Percentiles rank a stretch among this genome's conserved stretches.
phyloP scores from a whole-genome alignment of 257 asterid species.

The Salvia splendens region DNA sequence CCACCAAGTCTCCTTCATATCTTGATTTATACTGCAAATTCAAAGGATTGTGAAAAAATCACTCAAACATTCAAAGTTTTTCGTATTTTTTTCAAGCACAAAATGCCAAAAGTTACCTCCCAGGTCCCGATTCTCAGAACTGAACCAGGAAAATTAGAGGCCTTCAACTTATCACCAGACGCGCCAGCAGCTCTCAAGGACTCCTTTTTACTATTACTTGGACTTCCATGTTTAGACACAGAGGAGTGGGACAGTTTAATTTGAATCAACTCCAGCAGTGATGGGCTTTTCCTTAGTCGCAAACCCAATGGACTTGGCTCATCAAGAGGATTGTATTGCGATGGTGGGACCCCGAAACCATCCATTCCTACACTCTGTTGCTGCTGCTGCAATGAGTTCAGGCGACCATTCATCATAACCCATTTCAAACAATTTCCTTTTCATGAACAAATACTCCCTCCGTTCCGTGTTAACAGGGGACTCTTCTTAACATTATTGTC shows the following conservation, averaged over 20 bases:
- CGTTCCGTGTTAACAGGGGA: too few species aligned
- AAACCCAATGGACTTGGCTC: constrained; percentile 66
- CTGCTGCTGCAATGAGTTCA: constrained; percentile 24
- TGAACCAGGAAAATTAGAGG: constrained; percentile 84
- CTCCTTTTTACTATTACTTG: constrained; percentile 39
- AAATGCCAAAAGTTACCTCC: constrained; percentile 60
- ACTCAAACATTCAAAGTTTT: neutral
- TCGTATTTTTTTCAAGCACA: neutral
- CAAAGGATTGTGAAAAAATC: neutral
- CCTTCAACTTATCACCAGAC: constrained; percentile 76
- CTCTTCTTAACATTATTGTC: too few species aligned
- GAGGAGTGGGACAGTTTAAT: constrained; percentile 37
- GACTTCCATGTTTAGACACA: constrained; percentile 43
- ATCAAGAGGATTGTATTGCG: constrained; percentile 53
- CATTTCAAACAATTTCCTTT: neutral
- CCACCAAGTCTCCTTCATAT: constrained; percentile 90
- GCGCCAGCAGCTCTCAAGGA: constrained; percentile 35
- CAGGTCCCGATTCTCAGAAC: constrained; percentile 77
- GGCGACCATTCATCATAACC: constrained; percentile 7
- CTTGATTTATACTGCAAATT: constrained; percentile 76
- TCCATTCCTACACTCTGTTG: constrained; percentile 44
- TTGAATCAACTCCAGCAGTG: constrained; percentile 57
- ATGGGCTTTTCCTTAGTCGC: constrained; percentile 63
- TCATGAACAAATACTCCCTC: too few species aligned
- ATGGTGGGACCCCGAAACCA: constrained; percentile 33